phyloP scores from a whole-genome alignment of 2,329 filamentous ascomycete genomes.

The Aspergillus piperis region DNA sequence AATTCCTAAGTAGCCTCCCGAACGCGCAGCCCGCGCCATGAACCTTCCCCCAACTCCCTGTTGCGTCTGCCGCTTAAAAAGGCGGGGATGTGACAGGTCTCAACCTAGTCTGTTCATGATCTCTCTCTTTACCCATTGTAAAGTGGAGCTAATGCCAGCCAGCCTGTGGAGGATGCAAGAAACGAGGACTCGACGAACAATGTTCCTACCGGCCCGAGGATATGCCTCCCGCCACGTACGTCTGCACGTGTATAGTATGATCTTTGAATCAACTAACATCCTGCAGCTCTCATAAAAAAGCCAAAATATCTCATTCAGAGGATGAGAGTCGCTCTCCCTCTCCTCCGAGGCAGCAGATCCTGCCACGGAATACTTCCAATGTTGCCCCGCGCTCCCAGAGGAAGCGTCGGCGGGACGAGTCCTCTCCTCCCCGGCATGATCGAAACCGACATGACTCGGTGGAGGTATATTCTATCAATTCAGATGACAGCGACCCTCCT shows the following conservation, averaged over 20 bases:
- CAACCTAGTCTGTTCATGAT: not conserved
- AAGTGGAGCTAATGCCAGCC: not conserved
- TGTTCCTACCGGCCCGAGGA: constrained; percentile 19
- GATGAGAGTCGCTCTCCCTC: not conserved
- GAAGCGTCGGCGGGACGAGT: not conserved
- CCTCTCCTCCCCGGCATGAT: not conserved
- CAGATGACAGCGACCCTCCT: constrained; percentile 8
- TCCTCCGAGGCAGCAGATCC: not conserved
- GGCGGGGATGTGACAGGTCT: not conserved
- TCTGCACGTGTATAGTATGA: not conserved
- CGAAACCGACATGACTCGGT: not conserved
- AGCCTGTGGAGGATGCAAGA: constrained; percentile 14
- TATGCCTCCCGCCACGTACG: constrained; percentile 13
- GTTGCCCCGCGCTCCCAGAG: not conserved
- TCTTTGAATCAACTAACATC: not conserved
- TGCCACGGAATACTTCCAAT: not conserved
- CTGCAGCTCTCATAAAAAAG: not conserved
- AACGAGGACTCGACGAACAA: not conserved
- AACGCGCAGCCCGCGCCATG: not conserved
- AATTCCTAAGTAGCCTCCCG: not conserved
- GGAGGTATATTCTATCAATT: constrained; percentile 6
- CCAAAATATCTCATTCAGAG: not conserved
- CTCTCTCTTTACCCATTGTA: not conserved
- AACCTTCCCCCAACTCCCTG: not conserved
- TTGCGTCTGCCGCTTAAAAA: not conserved